These are phyloP conservation scores for Bipolaris oryzae DNA, from an alignment of 2,329 filamentous ascomycete genomes.

Conservation along the genomic window DNA sequence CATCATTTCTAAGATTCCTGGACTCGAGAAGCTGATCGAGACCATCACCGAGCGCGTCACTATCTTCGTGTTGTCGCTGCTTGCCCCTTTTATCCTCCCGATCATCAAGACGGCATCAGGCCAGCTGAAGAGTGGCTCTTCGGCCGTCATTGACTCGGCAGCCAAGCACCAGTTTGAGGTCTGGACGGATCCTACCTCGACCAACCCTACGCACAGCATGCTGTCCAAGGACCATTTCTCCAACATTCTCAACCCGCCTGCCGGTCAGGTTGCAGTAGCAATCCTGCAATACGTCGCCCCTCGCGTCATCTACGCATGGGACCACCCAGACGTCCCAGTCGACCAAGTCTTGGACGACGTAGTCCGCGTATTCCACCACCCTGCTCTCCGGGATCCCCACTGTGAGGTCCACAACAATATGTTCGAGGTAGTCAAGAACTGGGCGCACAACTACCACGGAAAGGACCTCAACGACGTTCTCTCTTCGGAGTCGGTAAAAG, in stretches of 20 bases:
- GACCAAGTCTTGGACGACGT: slow-evolving; percentile 85
- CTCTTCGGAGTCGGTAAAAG: slow-evolving; percentile 79
- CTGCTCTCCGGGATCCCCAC: slow-evolving; percentile 75
- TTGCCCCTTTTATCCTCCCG: slow-evolving; percentile 90
- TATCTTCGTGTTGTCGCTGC: slow-evolving; percentile 85
- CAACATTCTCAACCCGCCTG: slow-evolving; percentile 57
- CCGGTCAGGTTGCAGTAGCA: slow-evolving; percentile 54
- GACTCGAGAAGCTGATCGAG: slow-evolving; percentile 85
- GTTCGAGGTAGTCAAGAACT: slow-evolving; percentile 83
- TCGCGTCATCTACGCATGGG: slow-evolving; percentile 89
- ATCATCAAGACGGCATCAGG: slow-evolving; percentile 88
- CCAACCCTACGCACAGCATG: slow-evolving; percentile 59
- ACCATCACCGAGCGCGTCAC: slow-evolving; percentile 93
- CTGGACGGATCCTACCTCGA: slow-evolving; percentile 55
- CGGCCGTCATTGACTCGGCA: slow-evolving; percentile 64
- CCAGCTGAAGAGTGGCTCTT: slow-evolving; percentile 83
- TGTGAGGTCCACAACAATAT: slow-evolving; percentile 85
- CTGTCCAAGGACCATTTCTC: slow-evolving; percentile 60
- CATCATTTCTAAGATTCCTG: slow-evolving; percentile 89
- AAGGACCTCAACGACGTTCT: slow-evolving; percentile 75
- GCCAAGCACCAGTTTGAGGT: slow-evolving; percentile 59
- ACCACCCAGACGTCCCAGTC: slow-evolving; percentile 81
- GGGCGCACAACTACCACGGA: slow-evolving; percentile 74
- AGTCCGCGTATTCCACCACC: slow-evolving; percentile 86
- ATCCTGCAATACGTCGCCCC: slow-evolving; percentile 88